Conservation (phyloP, 208 protist species). For the Trypanosoma lewisi region DNA sequence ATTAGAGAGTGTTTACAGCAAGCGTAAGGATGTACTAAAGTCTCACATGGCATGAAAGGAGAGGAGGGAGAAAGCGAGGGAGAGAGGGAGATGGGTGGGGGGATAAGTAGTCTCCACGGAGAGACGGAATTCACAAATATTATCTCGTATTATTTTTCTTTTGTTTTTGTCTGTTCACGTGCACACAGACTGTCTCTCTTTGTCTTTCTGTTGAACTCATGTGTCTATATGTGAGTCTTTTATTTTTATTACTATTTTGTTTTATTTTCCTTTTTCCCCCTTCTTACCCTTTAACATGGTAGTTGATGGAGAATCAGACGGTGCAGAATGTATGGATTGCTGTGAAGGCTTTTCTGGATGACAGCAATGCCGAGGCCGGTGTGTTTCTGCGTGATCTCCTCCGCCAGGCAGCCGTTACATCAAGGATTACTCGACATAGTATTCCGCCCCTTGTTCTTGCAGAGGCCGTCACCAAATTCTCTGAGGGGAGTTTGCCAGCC, state of each 20-base stretch:
- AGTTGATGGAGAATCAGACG: not conserved
- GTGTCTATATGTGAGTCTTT: too few relatives aligned
- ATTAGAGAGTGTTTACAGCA: conserved; percentile 78
- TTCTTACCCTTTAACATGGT: not conserved
- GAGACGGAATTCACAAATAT: too few relatives aligned
- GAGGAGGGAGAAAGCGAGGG: not conserved
- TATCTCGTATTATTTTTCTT: too few relatives aligned
- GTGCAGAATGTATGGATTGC: conserved; percentile 9
- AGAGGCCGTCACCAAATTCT: conserved; percentile 1
- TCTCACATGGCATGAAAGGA: conserved; percentile 8
- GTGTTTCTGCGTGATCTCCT: conserved; percentile 21
- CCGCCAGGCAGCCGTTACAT: conserved; percentile 9
- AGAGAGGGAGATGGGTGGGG: too few relatives aligned
- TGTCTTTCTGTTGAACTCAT: too few relatives aligned
- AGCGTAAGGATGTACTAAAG: conserved; percentile 61
- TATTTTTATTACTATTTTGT: conserved; percentile 17
- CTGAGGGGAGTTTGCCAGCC: conserved; percentile 1
- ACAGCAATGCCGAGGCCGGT: conserved; percentile 15
- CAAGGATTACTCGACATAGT: conserved; percentile 1
- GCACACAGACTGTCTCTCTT: too few relatives aligned
- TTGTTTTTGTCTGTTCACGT: too few relatives aligned
- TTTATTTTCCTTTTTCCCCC: conserved; percentile 19
- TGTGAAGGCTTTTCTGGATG: conserved; percentile 19
- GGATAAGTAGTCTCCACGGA: too few relatives aligned
- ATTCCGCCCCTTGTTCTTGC: conserved; percentile 5